phyloP scores from a whole-genome alignment of 1,139 yeast genomes.

The Lipomyces yarrowii region DNA sequence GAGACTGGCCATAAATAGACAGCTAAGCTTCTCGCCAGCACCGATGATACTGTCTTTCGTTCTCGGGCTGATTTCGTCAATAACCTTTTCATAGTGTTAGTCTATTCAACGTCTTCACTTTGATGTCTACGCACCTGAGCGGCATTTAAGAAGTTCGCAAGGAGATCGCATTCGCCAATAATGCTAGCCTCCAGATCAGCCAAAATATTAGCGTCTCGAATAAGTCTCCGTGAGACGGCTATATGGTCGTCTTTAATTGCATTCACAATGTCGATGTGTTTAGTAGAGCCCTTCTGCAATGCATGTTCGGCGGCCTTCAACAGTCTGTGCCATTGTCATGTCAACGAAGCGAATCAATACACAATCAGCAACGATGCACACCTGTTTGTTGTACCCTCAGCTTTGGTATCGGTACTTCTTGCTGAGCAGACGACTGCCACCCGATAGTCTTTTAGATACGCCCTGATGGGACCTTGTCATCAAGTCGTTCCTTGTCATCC shows the following conservation, averaged over 20 bases:
- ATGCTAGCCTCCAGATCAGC: slow-evolving; percentile 59
- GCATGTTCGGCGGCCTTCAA: slow-evolving; percentile 82
- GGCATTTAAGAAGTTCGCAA: slow-evolving; percentile 74
- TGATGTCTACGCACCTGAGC: slow-evolving; percentile 50
- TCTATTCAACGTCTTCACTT: not conserved
- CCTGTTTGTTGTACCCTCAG: slow-evolving; percentile 89
- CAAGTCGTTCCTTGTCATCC: not conserved
- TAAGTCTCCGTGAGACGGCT: slow-evolving; percentile 62
- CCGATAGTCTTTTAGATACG: slow-evolving; percentile 58
- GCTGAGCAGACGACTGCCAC: slow-evolving; percentile 99
- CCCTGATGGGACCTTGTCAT: slow-evolving; percentile 49
- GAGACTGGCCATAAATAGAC: slow-evolving; percentile 82
- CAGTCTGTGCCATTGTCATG: slow-evolving; percentile 47
- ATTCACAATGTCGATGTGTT: slow-evolving; percentile 48
- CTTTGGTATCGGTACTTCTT: slow-evolving; percentile 83
- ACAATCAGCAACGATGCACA: slow-evolving; percentile 4
- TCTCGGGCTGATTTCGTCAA: slow-evolving; percentile 88
- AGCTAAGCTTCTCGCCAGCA: slow-evolving; percentile 89
- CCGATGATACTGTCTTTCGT: slow-evolving; percentile 90
- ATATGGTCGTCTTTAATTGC: slow-evolving; percentile 78
- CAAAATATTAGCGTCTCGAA: slow-evolving; percentile 52
- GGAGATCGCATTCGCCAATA: slow-evolving; percentile 63
- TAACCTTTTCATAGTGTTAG: slow-evolving; percentile 46
- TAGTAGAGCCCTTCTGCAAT: slow-evolving; percentile 48
- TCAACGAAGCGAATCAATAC: not conserved